phyloP scores from a whole-genome alignment of 1,139 yeast genomes.

The Sugiyamaella paludigena region DNA sequence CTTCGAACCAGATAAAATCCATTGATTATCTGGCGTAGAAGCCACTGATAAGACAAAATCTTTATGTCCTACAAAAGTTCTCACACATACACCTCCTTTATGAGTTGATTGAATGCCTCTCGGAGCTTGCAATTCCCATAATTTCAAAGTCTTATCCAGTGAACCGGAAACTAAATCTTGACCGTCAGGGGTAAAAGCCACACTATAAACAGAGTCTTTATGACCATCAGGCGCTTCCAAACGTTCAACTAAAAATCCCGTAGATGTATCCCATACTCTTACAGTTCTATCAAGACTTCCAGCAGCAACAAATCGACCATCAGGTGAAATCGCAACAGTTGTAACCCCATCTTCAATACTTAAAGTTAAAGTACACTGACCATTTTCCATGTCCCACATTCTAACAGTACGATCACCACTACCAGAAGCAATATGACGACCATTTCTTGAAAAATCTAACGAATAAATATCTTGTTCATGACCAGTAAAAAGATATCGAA shows the following conservation, averaged over 20 bases:
- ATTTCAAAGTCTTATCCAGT: slow-evolving; percentile 90
- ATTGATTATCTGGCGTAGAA: slow-evolving; percentile 89
- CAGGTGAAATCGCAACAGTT: slow-evolving; percentile 95
- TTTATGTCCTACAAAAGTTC: slow-evolving; percentile 92
- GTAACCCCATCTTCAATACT: slow-evolving; percentile 97
- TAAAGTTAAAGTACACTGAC: slow-evolving; percentile 85
- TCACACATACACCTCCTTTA: slow-evolving; percentile 64
- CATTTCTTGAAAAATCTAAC: slow-evolving; percentile 92
- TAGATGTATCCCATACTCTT: slow-evolving; percentile 94
- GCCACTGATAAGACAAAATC: slow-evolving; percentile 95
- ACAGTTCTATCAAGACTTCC: slow-evolving; percentile 95
- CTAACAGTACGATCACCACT: slow-evolving; percentile 96
- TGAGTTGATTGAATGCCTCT: slow-evolving; percentile 41
- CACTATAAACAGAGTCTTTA: slow-evolving; percentile 93
- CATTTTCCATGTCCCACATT: slow-evolving; percentile 92
- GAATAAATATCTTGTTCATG: slow-evolving; percentile 98
- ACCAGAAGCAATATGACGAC: slow-evolving; percentile 90
- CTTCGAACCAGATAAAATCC: slow-evolving; percentile 90
- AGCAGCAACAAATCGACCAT: slow-evolving; percentile 91
- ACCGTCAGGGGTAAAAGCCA: slow-evolving; percentile 89
- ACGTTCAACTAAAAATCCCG: slow-evolving; percentile 84
- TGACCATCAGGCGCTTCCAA: slow-evolving; percentile 95
- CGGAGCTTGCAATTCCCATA: slow-evolving; percentile 78
- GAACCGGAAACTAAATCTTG: slow-evolving; percentile 93
- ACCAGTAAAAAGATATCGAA: slow-evolving; percentile 84